Conservation (phyloP, 1,139 yeast genomes). For the Taphrina pruni region DNA sequence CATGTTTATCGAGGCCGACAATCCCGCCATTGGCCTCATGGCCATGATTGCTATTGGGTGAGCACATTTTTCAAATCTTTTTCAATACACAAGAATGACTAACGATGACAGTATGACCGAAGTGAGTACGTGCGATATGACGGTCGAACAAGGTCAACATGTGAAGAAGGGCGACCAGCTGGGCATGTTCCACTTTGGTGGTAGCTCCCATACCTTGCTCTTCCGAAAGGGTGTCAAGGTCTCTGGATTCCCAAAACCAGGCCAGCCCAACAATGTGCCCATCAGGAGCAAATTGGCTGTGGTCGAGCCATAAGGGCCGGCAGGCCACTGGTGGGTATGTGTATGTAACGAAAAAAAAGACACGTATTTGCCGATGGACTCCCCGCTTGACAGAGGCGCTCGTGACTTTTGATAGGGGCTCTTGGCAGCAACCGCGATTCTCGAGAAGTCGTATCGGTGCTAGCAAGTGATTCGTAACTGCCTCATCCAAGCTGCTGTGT, state of each 20-base stretch:
- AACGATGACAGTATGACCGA: slow-evolving; percentile 15
- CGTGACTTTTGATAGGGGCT: too few relatives aligned
- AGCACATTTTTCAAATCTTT: background rate
- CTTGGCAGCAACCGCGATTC: too few relatives aligned
- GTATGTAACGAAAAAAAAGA: too few relatives aligned
- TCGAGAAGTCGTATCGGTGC: too few relatives aligned
- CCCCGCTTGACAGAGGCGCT: too few relatives aligned
- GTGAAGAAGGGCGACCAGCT: slow-evolving; percentile 31
- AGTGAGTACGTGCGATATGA: slow-evolving; percentile 27
- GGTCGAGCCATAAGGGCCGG: background rate
- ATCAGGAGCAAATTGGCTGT: slow-evolving; percentile 9
- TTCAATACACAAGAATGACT: background rate
- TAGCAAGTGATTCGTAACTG: too few relatives aligned
- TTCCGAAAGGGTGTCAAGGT: slow-evolving; percentile 34
- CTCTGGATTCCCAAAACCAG: slow-evolving; percentile 24
- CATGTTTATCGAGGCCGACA: slow-evolving; percentile 34
- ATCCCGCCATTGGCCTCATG: slow-evolving; percentile 32
- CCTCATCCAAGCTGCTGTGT: too few relatives aligned
- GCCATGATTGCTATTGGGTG: slow-evolving; percentile 31
- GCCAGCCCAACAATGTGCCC: slow-evolving; percentile 16
- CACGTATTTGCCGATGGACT: too few relatives aligned
- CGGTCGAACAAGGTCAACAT: slow-evolving; percentile 27
- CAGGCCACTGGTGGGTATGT: background rate
- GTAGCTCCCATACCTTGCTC: slow-evolving; percentile 16
- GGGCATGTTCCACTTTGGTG: slow-evolving; percentile 35